A percentile compares a stretch with the other conserved stretches of the same genome.
Evolutionary conservation across 352 stramenopile genomes (phyloP).

Genomic region (Phytophthora fragariae): DNA sequence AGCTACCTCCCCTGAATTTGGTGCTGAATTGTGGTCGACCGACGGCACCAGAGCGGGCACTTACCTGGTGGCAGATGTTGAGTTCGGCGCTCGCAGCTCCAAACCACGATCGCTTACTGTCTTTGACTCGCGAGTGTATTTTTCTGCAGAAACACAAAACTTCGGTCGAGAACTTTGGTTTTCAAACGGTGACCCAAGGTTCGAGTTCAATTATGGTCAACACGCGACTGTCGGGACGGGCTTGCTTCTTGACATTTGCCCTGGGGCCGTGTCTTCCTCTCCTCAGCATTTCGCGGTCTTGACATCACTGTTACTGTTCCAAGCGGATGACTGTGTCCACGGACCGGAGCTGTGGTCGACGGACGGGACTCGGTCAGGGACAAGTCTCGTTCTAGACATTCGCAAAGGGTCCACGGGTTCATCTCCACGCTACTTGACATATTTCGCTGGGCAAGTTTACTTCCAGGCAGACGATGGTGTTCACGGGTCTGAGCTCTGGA

Average conservation of each 20-base stretch:
- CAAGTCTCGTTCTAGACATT: constrained; percentile 74
- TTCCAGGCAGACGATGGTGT: constrained; percentile 89
- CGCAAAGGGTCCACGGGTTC: constrained; percentile 48
- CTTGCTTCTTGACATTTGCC: constrained; percentile 72
- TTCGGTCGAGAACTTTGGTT: constrained; percentile 70
- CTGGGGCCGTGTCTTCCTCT: constrained; percentile 50
- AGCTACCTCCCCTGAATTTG: constrained; percentile 54
- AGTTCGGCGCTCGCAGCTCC: constrained; percentile 49
- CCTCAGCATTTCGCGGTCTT: constrained; percentile 61
- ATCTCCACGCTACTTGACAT: constrained; percentile 59
- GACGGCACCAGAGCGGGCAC: constrained; percentile 70
- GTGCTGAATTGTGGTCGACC: constrained; percentile 79
- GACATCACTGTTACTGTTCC: constrained; percentile 68
- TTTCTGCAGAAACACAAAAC: constrained; percentile 52
- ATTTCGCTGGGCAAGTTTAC: constrained; percentile 51
- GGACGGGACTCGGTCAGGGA: constrained; percentile 61
- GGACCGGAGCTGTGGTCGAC: constrained; percentile 86
- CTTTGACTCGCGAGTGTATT: constrained; percentile 51
- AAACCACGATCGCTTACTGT: constrained; percentile 49
- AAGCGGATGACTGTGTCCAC: constrained; percentile 83
- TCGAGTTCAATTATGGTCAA: constrained; percentile 41
- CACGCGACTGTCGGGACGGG: constrained; percentile 41
- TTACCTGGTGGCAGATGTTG: constrained; percentile 62
- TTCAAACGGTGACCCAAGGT: constrained; percentile 50
- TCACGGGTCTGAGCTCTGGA: constrained; percentile 84